phyloP scores from a whole-genome alignment of 306 rosid genomes.

The Morella rubra region DNA sequence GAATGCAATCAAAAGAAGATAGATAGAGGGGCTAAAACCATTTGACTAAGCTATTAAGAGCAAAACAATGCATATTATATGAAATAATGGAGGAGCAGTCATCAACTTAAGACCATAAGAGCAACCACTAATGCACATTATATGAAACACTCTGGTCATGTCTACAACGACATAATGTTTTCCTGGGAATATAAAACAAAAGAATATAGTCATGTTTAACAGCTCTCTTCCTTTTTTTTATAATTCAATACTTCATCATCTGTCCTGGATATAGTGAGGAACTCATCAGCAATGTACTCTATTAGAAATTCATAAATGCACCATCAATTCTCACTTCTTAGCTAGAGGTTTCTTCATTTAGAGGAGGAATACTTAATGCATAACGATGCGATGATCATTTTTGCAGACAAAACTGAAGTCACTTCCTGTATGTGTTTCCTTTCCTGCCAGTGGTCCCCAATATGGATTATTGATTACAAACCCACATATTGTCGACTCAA shows the following conservation, averaged over 20 bases:
- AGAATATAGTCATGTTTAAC: neutral
- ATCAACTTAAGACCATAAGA: neutral
- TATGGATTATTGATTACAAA: too few relatives aligned
- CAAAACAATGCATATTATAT: neutral
- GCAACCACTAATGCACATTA: neutral
- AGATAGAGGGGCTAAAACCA: too few relatives aligned
- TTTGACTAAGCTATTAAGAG: too few relatives aligned
- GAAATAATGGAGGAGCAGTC: neutral
- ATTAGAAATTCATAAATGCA: too few relatives aligned
- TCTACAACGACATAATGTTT: neutral
- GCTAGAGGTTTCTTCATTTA: neutral
- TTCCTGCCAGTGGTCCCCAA: neutral
- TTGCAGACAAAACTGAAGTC: neutral
- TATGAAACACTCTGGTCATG: neutral
- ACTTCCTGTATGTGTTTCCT: neutral
- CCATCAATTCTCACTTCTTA: neutral
- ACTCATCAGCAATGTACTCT: too few relatives aligned
- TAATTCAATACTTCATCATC: too few relatives aligned
- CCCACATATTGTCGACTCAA: too few relatives aligned
- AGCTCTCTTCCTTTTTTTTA: neutral
- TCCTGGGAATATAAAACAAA: neutral
- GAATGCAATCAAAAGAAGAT: too few relatives aligned
- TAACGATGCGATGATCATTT: neutral
- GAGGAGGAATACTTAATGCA: neutral
- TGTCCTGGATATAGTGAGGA: too few relatives aligned